Evolutionary conservation across 371 early-diverging fungal genomes (phyloP).

Genomic region (Syncephalastrum contaminatum): DNA sequence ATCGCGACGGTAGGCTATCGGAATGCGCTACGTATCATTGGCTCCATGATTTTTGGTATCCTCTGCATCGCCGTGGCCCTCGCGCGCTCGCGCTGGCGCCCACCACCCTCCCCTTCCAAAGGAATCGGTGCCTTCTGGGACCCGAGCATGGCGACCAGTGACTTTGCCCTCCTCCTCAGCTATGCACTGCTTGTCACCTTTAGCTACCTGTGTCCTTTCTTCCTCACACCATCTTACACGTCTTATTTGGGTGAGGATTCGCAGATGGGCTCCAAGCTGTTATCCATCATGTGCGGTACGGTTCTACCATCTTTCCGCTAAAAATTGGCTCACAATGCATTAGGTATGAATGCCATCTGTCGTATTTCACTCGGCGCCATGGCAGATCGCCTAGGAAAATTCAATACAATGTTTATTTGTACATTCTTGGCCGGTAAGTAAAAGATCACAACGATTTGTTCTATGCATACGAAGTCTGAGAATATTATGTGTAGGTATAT

Average conservation of each 20-base stretch:
- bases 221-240: constrained; percentile 6
- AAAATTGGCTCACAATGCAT: too few relatives aligned
- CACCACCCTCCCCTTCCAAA: constrained; percentile 12
- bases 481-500: constrained; percentile 6
- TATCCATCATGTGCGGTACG: constrained; percentile 12
- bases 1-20: constrained; percentile 50
- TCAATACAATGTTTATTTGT: constrained; percentile 12
- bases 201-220: constrained; percentile 33
- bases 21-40: constrained; percentile 53
- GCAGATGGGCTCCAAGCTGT: constrained; percentile 1
- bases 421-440: constrained; percentile 26
- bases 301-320: neutral
- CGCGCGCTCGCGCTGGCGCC: constrained; percentile 33
- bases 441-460: neutral
- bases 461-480: neutral
- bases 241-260: constrained; percentile 1
- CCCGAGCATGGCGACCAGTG: too few relatives aligned
- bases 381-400: constrained; percentile 7
- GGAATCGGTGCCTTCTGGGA: constrained; percentile 13
- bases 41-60: constrained; percentile 32
- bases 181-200: constrained; percentile 28
- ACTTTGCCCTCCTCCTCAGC: too few relatives aligned
- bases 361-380: constrained; percentile 28
- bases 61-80: constrained; percentile 36
- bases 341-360: constrained; percentile 5